Percentiles rank a stretch among this genome's conserved stretches.
phyloP scores from a whole-genome alignment of 495 filamentous ascomycete species.

The Lentithecium fluviatile region DNA sequence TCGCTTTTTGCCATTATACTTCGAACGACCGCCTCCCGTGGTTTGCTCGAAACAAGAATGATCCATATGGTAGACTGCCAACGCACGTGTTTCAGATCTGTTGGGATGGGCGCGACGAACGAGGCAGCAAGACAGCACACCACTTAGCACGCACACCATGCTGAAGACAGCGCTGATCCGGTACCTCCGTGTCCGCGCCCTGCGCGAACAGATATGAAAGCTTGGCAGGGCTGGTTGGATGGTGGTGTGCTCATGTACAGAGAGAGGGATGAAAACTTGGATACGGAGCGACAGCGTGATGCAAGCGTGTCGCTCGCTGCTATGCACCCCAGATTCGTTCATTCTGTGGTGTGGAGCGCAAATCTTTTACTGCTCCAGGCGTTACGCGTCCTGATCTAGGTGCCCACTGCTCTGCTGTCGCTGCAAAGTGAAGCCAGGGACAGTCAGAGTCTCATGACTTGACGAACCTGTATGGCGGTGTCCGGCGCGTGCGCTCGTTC shows the following conservation, averaged over 20 bases:
- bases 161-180: background rate
- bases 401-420: background rate
- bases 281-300: background rate
- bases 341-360: conserved; percentile 5
- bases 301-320: background rate
- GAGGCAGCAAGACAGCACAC: background rate
- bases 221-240: conserved; percentile 27
- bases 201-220: conserved; percentile 7
- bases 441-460: conserved; percentile 29
- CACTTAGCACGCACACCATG: background rate
- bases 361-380: background rate
- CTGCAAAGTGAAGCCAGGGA: conserved; percentile 12
- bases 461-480: conserved; percentile 3
- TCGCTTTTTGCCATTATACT: conserved; percentile 20
- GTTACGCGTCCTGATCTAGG: background rate
- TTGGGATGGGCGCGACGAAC: background rate
- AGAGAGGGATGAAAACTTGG: conserved; percentile 8
- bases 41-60: background rate
- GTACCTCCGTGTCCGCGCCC: background rate
- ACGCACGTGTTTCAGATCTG: conserved; percentile 5
- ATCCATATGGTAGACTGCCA: background rate
- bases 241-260: conserved; percentile 29
- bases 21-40: conserved; percentile 14
- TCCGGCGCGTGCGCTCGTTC: conserved; percentile 10
- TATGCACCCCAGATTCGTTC: conserved; percentile 21